Base-by-base conservation (phyloP, 148 eudicot genomes). In the Spergularia bocconei region DNA sequence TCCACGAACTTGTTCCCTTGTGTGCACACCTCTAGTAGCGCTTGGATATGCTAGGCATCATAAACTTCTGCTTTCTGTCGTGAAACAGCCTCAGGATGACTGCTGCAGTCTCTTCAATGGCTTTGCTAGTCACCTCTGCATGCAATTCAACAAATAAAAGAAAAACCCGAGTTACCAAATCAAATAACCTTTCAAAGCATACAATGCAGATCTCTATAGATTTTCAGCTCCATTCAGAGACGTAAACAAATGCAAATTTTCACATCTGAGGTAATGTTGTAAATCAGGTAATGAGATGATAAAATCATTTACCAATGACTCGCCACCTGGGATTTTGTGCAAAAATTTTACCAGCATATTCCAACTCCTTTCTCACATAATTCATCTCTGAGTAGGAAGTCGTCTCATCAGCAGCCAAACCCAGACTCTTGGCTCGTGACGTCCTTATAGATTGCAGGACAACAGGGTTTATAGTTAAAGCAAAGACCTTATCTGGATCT, bases 91-190 rank as follows among this genome's bases (percentile, higher is more conserved):
- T 88, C 84, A 94, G 73, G 23, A 94, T 74, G 57, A 92, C 78
- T 19, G 97, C 98, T 69, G 98, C 97, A 13, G 98, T 91, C 76
- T 94, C 98, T 76, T 94, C 98, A 59, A 94, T 90, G 70, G 98
- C 98, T 83, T 83, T 94, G 63, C 97, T 92, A 29, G 98, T 89
- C 75, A 92, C 96, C 89, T 92, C 97, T 92, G 91, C 79, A 82
- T 66, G 2, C 15, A n/a, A 50, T 36, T 20, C 21, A 52, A 19
- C 1, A 58, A 8, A 5, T 44, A 20, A 71, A 60, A 70, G 79
- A 70, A 61, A 36, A 62, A 0, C n/a, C 10, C 33, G 47, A 53
- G 36, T 36, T 38, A n/a, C 61, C 36, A 20, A 51, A 54, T 51
- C 10, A 25, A 64, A 62, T 25, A 60, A 36, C 60, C 21, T 21